Conservation (phyloP, 208 protist genomes). For the Trypanosoma caninum region DNA sequence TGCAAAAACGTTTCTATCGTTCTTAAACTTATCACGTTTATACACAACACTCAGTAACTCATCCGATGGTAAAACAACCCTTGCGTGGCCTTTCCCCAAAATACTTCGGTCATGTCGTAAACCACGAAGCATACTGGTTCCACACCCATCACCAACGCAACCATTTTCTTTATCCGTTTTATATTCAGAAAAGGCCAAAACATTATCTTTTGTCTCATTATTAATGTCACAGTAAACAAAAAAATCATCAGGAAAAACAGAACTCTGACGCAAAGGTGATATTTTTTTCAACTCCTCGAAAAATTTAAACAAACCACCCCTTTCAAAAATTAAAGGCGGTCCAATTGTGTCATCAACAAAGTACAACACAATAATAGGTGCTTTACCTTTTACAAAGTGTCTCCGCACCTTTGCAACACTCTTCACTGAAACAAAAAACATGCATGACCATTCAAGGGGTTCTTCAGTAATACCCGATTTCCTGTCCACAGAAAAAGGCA, state of each 20-base stretch:
- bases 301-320: slow-evolving; percentile 30
- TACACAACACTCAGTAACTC: too few relatives aligned
- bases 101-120: too few relatives aligned
- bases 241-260: slow-evolving; percentile 21
- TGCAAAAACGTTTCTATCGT: too few relatives aligned
- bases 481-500: background rate
- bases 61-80: too few relatives aligned
- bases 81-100: too few relatives aligned
- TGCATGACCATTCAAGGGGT: slow-evolving; percentile 14
- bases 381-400: background rate
- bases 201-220: too few relatives aligned
- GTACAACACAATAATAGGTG: slow-evolving; percentile 8
- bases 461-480: background rate
- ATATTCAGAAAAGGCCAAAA: background rate
- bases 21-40: too few relatives aligned
- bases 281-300: slow-evolving; percentile 20
- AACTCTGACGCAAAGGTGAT: slow-evolving; percentile 18
- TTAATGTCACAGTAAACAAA: slow-evolving; percentile 19
- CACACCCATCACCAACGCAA: slow-evolving; percentile 22
- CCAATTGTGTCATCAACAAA: slow-evolving; percentile 1
- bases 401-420: slow-evolving; percentile 21
- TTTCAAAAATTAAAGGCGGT: slow-evolving; percentile 12
- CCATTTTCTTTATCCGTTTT: background rate
- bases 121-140: too few relatives aligned
- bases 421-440: slow-evolving; percentile 10